phyloP scores from a whole-genome alignment of 305 asterid genomes.

The Fraxinus xanthoxyloides region DNA sequence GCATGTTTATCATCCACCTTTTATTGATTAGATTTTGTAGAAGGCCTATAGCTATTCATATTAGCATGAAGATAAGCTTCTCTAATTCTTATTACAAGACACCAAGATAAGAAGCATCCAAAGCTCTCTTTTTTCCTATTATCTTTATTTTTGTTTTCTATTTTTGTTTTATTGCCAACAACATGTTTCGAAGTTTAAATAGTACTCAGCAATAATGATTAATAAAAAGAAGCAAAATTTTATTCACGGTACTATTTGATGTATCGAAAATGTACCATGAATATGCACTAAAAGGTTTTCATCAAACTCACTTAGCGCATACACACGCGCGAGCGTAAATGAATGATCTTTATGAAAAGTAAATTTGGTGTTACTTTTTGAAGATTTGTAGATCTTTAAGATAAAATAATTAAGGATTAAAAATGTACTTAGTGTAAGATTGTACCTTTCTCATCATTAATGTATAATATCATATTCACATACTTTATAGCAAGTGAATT shows the following conservation, averaged over 20 bases:
- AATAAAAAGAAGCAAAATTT: neutral
- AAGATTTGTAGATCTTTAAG: neutral
- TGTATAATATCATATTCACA: neutral
- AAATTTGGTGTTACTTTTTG: neutral
- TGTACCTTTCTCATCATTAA: neutral
- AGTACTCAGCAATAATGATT: too few relatives aligned
- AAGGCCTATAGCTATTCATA: too few relatives aligned
- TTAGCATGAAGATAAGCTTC: neutral
- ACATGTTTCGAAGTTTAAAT: too few relatives aligned
- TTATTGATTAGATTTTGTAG: too few relatives aligned
- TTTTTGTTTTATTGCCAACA: neutral
- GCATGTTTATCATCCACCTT: too few relatives aligned
- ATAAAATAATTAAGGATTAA: neutral
- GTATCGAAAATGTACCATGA: neutral
- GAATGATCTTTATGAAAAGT: neutral
- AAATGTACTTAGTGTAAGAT: neutral
- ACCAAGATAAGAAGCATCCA: neutral
- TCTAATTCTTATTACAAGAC: neutral
- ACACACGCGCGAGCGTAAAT: neutral
- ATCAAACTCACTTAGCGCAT: too few relatives aligned
- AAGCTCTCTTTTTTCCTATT: neutral
- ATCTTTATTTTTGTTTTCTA: neutral
- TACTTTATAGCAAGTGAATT: neutral
- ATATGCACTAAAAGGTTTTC: neutral
- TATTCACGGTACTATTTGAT: neutral